Conservation (phyloP, 176 grass and related monocot genomes). For the Hordeum marinum region DNA sequence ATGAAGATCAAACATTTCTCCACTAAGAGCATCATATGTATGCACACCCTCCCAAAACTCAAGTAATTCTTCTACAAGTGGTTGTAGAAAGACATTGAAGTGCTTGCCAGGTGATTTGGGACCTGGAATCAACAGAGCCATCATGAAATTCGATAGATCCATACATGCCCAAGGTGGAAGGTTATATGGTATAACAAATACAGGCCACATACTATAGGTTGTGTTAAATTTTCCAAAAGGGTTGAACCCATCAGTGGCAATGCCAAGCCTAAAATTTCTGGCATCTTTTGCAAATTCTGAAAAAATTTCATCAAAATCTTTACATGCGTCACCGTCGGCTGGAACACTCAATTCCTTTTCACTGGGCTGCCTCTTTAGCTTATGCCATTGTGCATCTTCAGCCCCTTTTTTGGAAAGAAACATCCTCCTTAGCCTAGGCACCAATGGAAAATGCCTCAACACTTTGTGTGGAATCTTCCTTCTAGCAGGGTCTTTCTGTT, state of each 20-base stretch:
- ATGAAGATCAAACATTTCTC: background rate
- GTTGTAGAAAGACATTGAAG: background rate
- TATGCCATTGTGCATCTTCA: background rate
- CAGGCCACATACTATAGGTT: background rate
- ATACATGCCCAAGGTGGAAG: background rate
- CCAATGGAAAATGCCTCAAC: background rate
- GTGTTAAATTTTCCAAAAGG: background rate
- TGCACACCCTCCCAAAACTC: background rate
- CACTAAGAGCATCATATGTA: constrained; percentile 8
- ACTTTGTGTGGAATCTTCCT: background rate
- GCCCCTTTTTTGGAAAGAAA: background rate
- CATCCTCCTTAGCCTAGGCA: background rate
- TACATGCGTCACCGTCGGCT: background rate
- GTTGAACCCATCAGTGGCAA: background rate
- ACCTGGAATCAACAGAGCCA: background rate
- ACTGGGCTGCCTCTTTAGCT: background rate
- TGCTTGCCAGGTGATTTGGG: background rate
- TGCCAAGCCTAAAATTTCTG: background rate
- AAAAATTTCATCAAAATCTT: background rate
- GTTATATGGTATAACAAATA: background rate
- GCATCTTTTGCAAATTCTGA: background rate
- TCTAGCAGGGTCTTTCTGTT: background rate
- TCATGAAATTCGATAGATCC: background rate
- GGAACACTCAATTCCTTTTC: background rate
- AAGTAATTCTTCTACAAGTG: background rate